Evolutionary conservation across 2,329 filamentous ascomycete species (phyloP).

Genomic region (Venturia effusa): DNA sequence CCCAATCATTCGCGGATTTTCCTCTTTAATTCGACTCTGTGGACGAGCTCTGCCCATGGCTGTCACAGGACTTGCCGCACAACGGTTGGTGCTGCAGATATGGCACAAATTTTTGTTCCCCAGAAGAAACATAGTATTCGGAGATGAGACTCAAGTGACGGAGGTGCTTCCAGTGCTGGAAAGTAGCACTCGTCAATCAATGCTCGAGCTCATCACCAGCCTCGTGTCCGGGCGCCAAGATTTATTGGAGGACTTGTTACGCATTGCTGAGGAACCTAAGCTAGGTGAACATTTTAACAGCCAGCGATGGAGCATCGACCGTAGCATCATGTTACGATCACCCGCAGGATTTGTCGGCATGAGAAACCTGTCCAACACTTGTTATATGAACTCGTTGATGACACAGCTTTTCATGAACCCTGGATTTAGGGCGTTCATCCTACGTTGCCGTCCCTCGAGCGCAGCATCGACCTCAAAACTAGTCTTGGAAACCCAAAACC

Average conservation of each 20-base stretch:
- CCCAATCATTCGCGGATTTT: conserved; percentile 27
- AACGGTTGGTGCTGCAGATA: conserved; percentile 20
- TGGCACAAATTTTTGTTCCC: conserved; percentile 28
- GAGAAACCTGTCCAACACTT: conserved; percentile 89
- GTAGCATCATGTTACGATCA: conserved; percentile 54
- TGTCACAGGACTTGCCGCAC: not conserved
- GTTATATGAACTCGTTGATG: conserved; percentile 90
- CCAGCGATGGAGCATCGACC: conserved; percentile 16
- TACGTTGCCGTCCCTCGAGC: conserved; percentile 28
- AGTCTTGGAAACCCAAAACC: conserved; percentile 63
- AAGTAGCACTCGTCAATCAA: conserved; percentile 23
- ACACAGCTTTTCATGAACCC: conserved; percentile 96
- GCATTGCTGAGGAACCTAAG: conserved; percentile 15
- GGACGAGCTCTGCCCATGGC: not conserved
- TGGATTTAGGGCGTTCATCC: conserved; percentile 74
- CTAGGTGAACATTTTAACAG: not conserved
- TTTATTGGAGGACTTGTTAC: conserved; percentile 11
- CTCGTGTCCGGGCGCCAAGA: conserved; percentile 20
- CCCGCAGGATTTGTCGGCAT: conserved; percentile 77
- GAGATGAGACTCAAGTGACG: not conserved
- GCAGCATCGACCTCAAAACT: conserved; percentile 31
- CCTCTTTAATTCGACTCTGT: conserved; percentile 28
- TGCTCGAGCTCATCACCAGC: conserved; percentile 26
- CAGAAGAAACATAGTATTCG: not conserved
- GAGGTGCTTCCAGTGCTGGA: conserved; percentile 21